Conservation (phyloP, 202 grass and related monocot species). For the Schoenoplectus tabernaemontani region DNA sequence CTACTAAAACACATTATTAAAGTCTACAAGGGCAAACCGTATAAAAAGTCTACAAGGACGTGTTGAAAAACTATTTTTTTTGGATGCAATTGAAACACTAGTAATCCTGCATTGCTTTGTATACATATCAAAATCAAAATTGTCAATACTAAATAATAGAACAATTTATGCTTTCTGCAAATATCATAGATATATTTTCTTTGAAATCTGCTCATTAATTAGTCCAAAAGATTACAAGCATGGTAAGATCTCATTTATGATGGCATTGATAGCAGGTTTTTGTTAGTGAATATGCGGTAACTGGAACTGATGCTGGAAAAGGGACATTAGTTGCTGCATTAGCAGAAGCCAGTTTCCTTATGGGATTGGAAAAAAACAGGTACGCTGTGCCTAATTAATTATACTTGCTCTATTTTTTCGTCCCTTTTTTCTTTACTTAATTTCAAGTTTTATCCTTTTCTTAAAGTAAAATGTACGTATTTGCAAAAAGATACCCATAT, state of each 20-base stretch:
- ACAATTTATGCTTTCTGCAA: background rate
- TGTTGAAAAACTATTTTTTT: background rate
- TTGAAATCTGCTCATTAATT: background rate
- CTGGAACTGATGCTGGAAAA: constrained; percentile 66
- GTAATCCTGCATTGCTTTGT: background rate
- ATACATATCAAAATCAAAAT: background rate
- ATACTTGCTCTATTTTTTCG: background rate
- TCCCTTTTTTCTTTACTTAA: background rate
- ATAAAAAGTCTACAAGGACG: too few relatives aligned
- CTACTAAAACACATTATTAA: background rate
- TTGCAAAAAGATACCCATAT: background rate
- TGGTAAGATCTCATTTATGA: background rate
- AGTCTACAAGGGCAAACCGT: background rate
- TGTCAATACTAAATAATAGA: background rate
- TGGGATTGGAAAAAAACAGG: constrained; percentile 80
- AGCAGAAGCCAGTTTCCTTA: constrained; percentile 66
- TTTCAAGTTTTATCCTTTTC: background rate
- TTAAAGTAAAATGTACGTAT: background rate
- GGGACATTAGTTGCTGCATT: constrained; percentile 65
- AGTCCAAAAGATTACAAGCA: background rate
- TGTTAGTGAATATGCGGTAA: constrained; percentile 85
- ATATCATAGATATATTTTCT: background rate
- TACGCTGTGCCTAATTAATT: constrained; percentile 6
- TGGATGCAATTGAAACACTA: background rate
- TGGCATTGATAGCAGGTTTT: constrained; percentile 38